phyloP scores from a whole-genome alignment of 1,284 basidiomycete species.

The Heterobasidion occidentale region DNA sequence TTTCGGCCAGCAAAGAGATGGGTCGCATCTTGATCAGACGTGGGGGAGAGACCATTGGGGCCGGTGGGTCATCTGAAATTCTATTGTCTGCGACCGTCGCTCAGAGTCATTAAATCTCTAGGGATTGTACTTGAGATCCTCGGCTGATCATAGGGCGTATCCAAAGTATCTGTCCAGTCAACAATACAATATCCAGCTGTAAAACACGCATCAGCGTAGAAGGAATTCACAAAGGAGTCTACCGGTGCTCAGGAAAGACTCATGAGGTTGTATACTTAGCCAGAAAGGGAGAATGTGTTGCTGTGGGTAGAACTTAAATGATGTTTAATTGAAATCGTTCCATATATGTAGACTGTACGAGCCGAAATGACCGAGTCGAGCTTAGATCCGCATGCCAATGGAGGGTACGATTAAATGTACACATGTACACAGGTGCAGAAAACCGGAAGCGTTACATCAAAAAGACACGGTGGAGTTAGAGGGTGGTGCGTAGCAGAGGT shows the following conservation, averaged over 20 bases:
- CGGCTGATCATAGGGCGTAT: not conserved
- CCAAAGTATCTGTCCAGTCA: not conserved
- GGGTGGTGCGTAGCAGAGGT: not conserved
- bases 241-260: too few species aligned
- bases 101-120: not conserved
- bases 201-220: too few species aligned
- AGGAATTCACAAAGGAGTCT: too few species aligned
- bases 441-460: not conserved
- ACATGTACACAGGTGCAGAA: not conserved
- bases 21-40: constrained; percentile 84
- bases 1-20: constrained; percentile 93
- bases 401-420: not conserved
- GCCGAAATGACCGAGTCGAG: too few species aligned
- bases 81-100: not conserved
- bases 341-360: too few species aligned
- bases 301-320: too few species aligned
- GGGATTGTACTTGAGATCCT: constrained; percentile 1
- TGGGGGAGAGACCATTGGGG: constrained; percentile 91
- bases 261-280: too few species aligned
- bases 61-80: constrained; percentile 45
- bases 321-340: too few species aligned
- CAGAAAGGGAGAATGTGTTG: too few species aligned
- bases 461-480: not conserved
- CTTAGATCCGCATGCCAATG: too few species aligned
- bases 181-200: too few species aligned